phyloP scores from a whole-genome alignment of 257 asterid species.

The Thymus mandschuricus region DNA sequence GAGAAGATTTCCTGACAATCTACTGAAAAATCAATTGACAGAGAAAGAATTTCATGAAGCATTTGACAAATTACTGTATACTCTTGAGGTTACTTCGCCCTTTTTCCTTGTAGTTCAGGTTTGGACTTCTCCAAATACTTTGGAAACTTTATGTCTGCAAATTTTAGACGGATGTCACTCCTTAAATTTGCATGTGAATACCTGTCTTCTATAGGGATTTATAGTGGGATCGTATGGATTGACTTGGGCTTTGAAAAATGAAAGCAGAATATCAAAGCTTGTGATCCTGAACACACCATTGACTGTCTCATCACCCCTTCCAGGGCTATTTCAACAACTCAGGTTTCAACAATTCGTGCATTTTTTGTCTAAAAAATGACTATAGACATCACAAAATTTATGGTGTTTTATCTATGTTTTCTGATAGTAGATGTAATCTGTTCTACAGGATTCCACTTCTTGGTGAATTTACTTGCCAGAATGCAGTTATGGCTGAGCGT shows the following conservation, averaged over 20 bases:
- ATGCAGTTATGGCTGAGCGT: slow-evolving; percentile 96
- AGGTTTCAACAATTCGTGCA: slow-evolving; percentile 46
- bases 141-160: neutral
- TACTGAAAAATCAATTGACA: slow-evolving; percentile 46
- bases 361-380: slow-evolving; percentile 8
- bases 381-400: neutral
- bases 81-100: slow-evolving; percentile 71
- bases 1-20: slow-evolving; percentile 1
- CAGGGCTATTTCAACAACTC: slow-evolving; percentile 92
- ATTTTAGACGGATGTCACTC: neutral
- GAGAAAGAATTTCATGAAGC: slow-evolving; percentile 95
- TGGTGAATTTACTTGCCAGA: slow-evolving; percentile 95
- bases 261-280: slow-evolving; percentile 74
- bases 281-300: slow-evolving; percentile 84
- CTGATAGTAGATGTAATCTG: slow-evolving; percentile 26
- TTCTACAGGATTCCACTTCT: slow-evolving; percentile 80
- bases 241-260: slow-evolving; percentile 93
- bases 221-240: slow-evolving; percentile 95
- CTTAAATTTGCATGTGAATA: slow-evolving; percentile 2
- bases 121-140: slow-evolving; percentile 31
- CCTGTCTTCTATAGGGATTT: slow-evolving; percentile 65
- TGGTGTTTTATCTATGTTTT: slow-evolving; percentile 6
- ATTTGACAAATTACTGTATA: slow-evolving; percentile 77
- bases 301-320: slow-evolving; percentile 88
- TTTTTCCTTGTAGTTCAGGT: slow-evolving; percentile 94